Percentiles rank a stretch among this genome's conserved stretches.
These are phyloP conservation scores for Pharnaceum exiguum DNA, from an alignment of 148 eudicot genomes.

Conservation along the genomic window DNA sequence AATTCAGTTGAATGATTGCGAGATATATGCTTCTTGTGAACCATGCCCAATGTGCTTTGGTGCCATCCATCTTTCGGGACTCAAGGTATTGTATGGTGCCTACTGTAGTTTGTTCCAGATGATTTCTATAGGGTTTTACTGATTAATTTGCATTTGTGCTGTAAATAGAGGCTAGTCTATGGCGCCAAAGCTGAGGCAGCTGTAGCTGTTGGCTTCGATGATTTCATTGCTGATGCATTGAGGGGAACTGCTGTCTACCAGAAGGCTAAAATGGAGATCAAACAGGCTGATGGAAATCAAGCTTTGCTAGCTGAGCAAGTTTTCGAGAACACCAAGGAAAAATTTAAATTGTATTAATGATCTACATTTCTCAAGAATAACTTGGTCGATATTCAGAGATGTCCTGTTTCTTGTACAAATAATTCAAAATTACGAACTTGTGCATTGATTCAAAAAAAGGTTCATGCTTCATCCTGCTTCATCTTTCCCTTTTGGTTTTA, in stretches of 20 bases:
- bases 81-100: conserved; percentile 42
- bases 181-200: conserved; percentile 94
- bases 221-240: conserved; percentile 81
- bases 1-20: conserved; percentile 76
- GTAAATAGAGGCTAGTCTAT: conserved; percentile 58
- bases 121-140: too few species aligned
- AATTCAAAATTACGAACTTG: not conserved
- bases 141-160: not conserved
- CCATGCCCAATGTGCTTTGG: conserved; percentile 95
- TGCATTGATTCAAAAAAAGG: not conserved
- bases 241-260: conserved; percentile 87
- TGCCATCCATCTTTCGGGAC: conserved; percentile 73
- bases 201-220: conserved; percentile 75
- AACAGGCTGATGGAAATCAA: conserved; percentile 67
- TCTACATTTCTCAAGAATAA: conserved; percentile 6
- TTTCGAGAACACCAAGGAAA: conserved; percentile 80
- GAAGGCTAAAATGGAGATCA: conserved; percentile 77
- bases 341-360: conserved; percentile 51
- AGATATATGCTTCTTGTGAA: conserved; percentile 89
- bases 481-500: conserved; percentile 1
- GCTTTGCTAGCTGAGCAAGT: conserved; percentile 80
- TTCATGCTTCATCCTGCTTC: conserved; percentile 2
- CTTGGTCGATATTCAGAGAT: not conserved
- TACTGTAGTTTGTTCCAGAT: not conserved
- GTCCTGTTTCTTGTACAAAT: conserved; percentile 10